Evolutionary conservation across 371 early-diverging fungal species (phyloP), one percentile per base, ranked within the genome.

Genomic region (Paramicrosporidium saccamoebae): DNA sequence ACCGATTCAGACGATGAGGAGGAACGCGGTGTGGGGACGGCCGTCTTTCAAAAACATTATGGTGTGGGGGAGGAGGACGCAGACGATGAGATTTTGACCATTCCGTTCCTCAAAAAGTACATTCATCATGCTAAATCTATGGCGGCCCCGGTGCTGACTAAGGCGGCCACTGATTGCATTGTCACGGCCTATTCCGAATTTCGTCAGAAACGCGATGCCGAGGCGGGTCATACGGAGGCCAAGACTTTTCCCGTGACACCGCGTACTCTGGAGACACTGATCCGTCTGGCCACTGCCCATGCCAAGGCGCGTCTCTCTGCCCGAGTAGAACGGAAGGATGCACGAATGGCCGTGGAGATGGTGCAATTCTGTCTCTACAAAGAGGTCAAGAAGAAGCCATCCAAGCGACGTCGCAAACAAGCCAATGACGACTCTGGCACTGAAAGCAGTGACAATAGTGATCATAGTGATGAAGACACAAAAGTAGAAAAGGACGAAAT

Each of bases 181-280:
- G 52, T 64, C 6, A 50, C 55, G 7, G 57, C 51, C 17, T 86
- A 84, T 28, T 60, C 69, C 10, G 61, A 69, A 12, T 50, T 86
- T 25, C 50, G 64, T 22, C 48, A 49, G 10, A 32, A 21, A 7
- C 20, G 29, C 15, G 22, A 41, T 26, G 39, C 35, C 2, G 23
- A 26, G 23, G 27, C 33, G 30, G 9, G 24, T 17, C 13, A 41
- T 31, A 32, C 30, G 30, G 22, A 29, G 28, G 27, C 45, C 31
- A 32, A 44, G 46, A 35, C 23, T 1, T 9, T 39, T 46, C 94
- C 97, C 8, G 57, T 97, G 20, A 99, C 99, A 4, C 75, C 96
- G 4, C 72, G 99, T 55, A 74, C 96, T 7, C 55, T 99, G 16
- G 98, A 98, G 45, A 94, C 97, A 0, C 49, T 99, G 24, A 95